Evolutionary conservation across 2,329 filamentous ascomycete genomes (phyloP).

Genomic region (Calonectria pseudoreteaudii): DNA sequence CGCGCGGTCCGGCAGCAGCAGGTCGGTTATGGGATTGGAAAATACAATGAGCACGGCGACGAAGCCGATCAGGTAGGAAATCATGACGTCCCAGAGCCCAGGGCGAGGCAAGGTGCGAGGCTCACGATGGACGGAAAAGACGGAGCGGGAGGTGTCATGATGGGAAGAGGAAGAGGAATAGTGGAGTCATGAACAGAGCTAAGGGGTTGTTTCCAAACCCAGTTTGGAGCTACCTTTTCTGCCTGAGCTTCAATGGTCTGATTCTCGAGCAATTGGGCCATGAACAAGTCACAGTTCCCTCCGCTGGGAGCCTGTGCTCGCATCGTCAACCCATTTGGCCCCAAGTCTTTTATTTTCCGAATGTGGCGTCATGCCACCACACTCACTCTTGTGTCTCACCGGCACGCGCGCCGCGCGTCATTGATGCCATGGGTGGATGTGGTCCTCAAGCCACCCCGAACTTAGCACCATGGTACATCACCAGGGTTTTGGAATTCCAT

Average conservation of each 20-base stretch:
- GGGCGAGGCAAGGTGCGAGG: neutral
- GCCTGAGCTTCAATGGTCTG: slow-evolving; percentile 14
- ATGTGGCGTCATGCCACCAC: neutral
- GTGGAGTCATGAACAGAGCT: slow-evolving; percentile 12
- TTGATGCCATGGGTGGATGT: slow-evolving; percentile 1
- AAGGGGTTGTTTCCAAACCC: neutral
- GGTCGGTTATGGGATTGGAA: slow-evolving; percentile 56
- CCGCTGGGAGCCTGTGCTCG: neutral
- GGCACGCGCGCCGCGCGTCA: slow-evolving; percentile 4
- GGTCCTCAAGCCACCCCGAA: neutral
- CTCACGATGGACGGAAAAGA: neutral
- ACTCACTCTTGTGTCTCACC: neutral
- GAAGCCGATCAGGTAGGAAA: slow-evolving; percentile 58
- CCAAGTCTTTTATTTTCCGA: neutral
- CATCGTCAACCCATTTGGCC: neutral
- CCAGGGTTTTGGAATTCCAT: neutral
- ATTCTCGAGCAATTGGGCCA: neutral
- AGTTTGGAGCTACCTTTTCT: neutral
- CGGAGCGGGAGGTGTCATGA: slow-evolving; percentile 17
- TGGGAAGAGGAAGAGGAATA: slow-evolving; percentile 6
- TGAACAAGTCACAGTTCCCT: neutral
- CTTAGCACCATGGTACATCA: neutral
- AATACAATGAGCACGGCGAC: slow-evolving; percentile 57
- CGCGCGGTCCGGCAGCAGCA: slow-evolving; percentile 46
- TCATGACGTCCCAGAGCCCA: slow-evolving; percentile 48